These are phyloP conservation scores for Geotrichum histeridarum DNA, from an alignment of 1,139 yeast genomes.

Conservation along the genomic window DNA sequence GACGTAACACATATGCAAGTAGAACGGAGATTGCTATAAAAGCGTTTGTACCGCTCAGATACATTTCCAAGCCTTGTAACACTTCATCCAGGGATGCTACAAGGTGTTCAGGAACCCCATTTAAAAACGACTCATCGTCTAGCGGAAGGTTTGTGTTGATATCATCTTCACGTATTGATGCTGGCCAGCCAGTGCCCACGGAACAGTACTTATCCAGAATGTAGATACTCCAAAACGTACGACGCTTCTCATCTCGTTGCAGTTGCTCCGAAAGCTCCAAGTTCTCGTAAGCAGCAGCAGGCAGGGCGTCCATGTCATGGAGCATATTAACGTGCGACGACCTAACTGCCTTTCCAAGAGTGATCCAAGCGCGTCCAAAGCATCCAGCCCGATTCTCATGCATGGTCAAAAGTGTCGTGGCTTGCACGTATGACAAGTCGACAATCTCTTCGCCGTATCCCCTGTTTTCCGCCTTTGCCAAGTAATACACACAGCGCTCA, in stretches of 20 bases:
- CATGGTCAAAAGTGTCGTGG: constrained; percentile 27
- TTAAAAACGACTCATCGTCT: constrained; percentile 24
- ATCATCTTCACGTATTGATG: constrained; percentile 23
- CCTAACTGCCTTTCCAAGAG: constrained; percentile 31
- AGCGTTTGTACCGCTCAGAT: constrained; percentile 1
- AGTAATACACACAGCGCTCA: constrained; percentile 28
- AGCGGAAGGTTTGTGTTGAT: constrained; percentile 30
- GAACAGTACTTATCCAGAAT: constrained; percentile 30
- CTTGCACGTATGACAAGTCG: constrained; percentile 28
- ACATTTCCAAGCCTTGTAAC: constrained; percentile 19
- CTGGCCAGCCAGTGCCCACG: constrained; percentile 33
- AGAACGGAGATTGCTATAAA: constrained; percentile 11
- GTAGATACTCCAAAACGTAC: constrained; percentile 33
- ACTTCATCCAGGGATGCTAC: constrained; percentile 18
- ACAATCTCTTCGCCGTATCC: constrained; percentile 23
- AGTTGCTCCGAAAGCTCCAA: neutral
- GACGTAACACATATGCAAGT: constrained; percentile 11
- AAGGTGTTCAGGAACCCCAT: constrained; percentile 18
- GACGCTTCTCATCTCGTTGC: constrained; percentile 28
- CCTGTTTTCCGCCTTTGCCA: constrained; percentile 20
- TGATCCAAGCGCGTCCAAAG: constrained; percentile 34
- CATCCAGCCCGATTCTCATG: constrained; percentile 29
- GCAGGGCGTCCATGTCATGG: constrained; percentile 23
- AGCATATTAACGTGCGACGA: constrained; percentile 28
- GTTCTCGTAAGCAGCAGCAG: neutral